A percentile compares a stretch with the other conserved stretches of the same genome.
These are phyloP conservation scores for Exophiala phaeomuriformis DNA, from an alignment of 2,329 filamentous ascomycete genomes.

Conservation along the genomic window DNA sequence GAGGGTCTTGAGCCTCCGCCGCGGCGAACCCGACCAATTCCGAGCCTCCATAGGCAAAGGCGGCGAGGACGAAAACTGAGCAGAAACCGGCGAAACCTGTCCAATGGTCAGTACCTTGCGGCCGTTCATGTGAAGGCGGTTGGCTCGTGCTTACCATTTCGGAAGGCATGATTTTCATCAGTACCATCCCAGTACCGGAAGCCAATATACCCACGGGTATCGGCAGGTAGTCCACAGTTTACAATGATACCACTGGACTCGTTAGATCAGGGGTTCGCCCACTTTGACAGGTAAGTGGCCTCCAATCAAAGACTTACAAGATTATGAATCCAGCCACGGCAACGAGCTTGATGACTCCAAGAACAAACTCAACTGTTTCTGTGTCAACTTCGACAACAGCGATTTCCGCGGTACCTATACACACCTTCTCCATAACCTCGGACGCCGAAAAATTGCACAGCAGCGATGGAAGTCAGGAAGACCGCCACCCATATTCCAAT, in stretches of 20 bases:
- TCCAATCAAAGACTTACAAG: constrained; percentile 36
- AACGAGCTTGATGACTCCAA: constrained; percentile 76
- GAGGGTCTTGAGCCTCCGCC: constrained; percentile 52
- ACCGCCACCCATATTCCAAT: constrained; percentile 72
- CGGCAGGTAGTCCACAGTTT: constrained; percentile 65
- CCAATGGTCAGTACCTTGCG: neutral
- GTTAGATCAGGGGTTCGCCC: no score
- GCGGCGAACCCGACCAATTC: constrained; percentile 56
- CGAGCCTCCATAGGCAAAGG: constrained; percentile 57
- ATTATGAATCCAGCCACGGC: constrained; percentile 86
- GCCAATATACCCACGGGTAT: constrained; percentile 63
- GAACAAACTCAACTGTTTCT: constrained; percentile 65
- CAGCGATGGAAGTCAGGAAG: constrained; percentile 67
- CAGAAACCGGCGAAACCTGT: constrained; percentile 56
- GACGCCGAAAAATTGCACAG: constrained; percentile 82
- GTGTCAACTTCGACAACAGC: no score
- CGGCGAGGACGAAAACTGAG: constrained; percentile 56
- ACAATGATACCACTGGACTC: constrained; percentile 59
- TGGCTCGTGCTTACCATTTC: constrained; percentile 47
- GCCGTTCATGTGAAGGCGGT: no score
- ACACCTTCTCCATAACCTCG: constrained; percentile 69
- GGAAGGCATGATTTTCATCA: constrained; percentile 46
- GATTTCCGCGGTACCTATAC: neutral
- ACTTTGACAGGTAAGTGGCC: no score
- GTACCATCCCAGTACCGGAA: constrained; percentile 59